phyloP scores from a whole-genome alignment of 2,329 filamentous ascomycete genomes.

The Bisporella sp. region DNA sequence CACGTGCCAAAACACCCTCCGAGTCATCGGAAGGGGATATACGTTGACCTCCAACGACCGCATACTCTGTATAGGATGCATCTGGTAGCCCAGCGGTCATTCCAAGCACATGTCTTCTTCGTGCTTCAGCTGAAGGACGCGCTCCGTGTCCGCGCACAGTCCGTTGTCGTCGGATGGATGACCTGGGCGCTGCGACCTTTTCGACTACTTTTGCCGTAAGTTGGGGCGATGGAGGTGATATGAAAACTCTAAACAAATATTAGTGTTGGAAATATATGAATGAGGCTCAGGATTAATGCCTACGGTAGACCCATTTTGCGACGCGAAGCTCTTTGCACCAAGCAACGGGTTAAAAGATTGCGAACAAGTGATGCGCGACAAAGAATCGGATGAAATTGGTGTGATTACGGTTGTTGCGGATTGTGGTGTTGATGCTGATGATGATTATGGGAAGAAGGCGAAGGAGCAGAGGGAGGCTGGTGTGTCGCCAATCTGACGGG shows the following conservation, averaged over 20 bases:
- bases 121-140: slow-evolving; percentile 12
- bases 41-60: slow-evolving; percentile 11
- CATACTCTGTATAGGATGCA: slow-evolving; percentile 3
- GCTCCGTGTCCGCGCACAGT: slow-evolving; percentile 13
- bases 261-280: slow-evolving; percentile 9
- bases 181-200: slow-evolving; percentile 22
- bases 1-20: slow-evolving; percentile 5
- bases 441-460: too few species aligned
- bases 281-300: slow-evolving; percentile 9
- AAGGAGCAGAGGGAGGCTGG: too few species aligned
- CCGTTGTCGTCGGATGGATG: slow-evolving; percentile 24
- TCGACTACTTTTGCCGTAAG: slow-evolving; percentile 20
- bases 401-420: too few species aligned
- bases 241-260: slow-evolving; percentile 23
- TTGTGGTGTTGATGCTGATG: too few species aligned
- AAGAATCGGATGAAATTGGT: too few species aligned
- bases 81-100: neutral
- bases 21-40: slow-evolving; percentile 1
- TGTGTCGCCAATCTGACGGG: too few species aligned
- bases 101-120: slow-evolving; percentile 17
- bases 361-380: too few species aligned
- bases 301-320: slow-evolving; percentile 28
- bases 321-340: neutral
- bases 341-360: too few species aligned
- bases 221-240: slow-evolving; percentile 23